Conservation (phyloP, 2,329 filamentous ascomycete genomes). For the Aspergillus vadensis region DNA sequence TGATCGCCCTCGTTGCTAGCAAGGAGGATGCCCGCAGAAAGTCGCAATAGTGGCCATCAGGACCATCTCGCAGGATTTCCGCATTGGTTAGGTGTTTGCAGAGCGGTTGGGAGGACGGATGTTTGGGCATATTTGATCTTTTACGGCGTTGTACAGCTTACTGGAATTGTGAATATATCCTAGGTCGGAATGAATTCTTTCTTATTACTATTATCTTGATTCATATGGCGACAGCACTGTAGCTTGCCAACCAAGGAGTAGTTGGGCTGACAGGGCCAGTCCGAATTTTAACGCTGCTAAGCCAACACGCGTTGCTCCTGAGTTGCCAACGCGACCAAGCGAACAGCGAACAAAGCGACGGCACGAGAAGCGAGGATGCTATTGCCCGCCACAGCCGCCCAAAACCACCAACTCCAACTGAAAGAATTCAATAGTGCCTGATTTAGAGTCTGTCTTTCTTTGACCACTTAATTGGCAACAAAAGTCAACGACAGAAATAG, state of each 20-base stretch:
- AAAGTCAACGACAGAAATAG: neutral
- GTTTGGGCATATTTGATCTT: slow-evolving; percentile 2
- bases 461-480: neutral
- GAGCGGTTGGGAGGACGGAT: slow-evolving; percentile 6
- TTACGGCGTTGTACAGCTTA: slow-evolving; percentile 9
- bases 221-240: neutral
- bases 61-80: neutral
- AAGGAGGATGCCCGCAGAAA: slow-evolving; percentile 24
- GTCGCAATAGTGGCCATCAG: slow-evolving; percentile 5
- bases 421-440: neutral
- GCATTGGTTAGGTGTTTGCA: slow-evolving; percentile 7
- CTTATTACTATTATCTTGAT: neutral
- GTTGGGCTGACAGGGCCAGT: neutral
- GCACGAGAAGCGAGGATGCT: neutral
- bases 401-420: neutral
- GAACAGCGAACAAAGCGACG: neutral
- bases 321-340: neutral
- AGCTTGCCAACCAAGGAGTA: neutral
- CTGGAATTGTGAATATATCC: slow-evolving; percentile 7
- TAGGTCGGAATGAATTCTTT: slow-evolving; percentile 1
- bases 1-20: slow-evolving; percentile 89
- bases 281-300: neutral
- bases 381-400: neutral
- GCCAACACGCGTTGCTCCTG: neutral
- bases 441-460: neutral